Evolutionary conservation across 331 rosid genomes (phyloP), one percentile per base, ranked within the genome.

Genomic region (Cydonia oblonga): DNA sequence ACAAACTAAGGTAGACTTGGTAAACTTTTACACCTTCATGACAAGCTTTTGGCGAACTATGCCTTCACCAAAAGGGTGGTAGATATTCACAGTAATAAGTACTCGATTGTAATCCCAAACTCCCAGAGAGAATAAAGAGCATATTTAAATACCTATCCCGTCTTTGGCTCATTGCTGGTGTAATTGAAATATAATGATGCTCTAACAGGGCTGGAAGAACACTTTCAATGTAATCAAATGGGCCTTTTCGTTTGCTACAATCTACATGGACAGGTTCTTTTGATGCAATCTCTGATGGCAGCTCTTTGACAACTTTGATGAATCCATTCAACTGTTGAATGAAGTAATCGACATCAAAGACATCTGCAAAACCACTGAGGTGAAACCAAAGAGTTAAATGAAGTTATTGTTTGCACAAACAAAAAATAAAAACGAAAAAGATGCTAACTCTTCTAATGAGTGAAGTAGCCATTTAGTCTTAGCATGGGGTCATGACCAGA

Each of bases 131-230:
- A 24, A 19, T 25, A 49, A 19, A 20, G 18, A 24, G 2, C 0
- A 19, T 14, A 32, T 0, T 32, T 49, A 29, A 71, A 69, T 86
- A 93, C 97, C 97, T 91, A 76, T 93, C 98, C 77, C 96, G 83
- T 83, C 97, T 88, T 74, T 93, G 98, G 72, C 97, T 91, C 90
- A 85, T 85, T 19, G 90, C 88, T n/a, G 98, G 98, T 12, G 96
- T 91, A 58, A 89, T 80, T 64, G 97, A 93, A 72, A 93, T 91
- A 68, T 86, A 93, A 23, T 56, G 88, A 76, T 90, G 95, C 62
- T 90, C 80, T 78, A 90, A 54, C 3, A 93, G 65, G n/a, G 83
- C 79, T 0, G 97, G 98, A 69, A 93, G 96, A 61, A 93, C 90
- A 63, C 82, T 93, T 87, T 93, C 97, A 57, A 88, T 60, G 57